Evolutionary conservation across 306 rosid species (phyloP).

Genomic region (Alnus glutinosa): DNA sequence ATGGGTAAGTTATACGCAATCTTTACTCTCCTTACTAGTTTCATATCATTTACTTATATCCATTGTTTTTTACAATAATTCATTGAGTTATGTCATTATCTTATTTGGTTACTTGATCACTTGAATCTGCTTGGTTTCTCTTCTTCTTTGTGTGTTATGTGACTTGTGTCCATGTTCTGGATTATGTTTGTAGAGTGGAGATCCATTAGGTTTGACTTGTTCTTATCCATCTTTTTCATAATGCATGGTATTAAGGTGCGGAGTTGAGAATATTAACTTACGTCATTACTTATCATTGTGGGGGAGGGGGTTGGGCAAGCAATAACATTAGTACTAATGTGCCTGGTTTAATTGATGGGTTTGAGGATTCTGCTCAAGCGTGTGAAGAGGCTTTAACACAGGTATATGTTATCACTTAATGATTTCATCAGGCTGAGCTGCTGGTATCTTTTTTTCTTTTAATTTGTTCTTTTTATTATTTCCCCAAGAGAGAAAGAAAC

Average conservation of each 20-base stretch:
- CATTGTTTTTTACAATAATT: neutral
- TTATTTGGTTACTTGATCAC: neutral
- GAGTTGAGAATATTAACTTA: no score
- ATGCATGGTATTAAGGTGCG: neutral
- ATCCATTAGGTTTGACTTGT: neutral
- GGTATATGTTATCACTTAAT: no score
- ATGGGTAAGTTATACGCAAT: constrained; percentile 53
- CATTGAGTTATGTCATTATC: neutral
- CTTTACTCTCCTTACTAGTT: neutral
- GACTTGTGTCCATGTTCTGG: neutral
- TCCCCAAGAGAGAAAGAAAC: no score
- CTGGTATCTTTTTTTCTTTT: no score
- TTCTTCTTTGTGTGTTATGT: neutral
- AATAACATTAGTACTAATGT: no score
- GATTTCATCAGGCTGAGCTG: no score
- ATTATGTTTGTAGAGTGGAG: neutral
- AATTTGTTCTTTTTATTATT: no score
- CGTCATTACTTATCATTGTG: no score
- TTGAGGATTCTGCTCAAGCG: no score
- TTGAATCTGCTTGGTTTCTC: neutral
- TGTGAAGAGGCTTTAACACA: no score
- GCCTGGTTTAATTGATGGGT: neutral
- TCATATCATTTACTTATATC: neutral
- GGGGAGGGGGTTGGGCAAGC: no score
- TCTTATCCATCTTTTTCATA: neutral